Conservation (phyloP, 495 filamentous ascomycete genomes). For the Penicillium robsamsonii region DNA sequence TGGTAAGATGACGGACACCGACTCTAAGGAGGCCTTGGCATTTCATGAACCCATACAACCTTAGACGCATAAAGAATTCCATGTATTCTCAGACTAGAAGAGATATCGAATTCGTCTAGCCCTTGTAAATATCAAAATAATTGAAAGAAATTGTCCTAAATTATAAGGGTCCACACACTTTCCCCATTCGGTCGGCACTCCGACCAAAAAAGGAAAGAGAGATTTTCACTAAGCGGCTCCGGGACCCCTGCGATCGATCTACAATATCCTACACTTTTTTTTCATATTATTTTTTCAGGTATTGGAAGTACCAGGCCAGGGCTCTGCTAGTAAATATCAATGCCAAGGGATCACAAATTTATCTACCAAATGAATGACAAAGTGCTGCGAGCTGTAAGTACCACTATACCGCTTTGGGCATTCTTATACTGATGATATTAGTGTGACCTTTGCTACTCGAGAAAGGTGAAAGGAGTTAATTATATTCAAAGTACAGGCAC, state of each 20-base stretch:
- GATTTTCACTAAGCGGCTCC: neutral
- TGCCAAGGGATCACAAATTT: neutral
- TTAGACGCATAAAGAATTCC: too few species aligned
- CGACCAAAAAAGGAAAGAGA: conserved; percentile 3
- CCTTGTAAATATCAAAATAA: too few species aligned
- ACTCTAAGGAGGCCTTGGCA: too few species aligned
- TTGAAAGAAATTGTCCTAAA: too few species aligned
- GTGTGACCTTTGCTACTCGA: conserved; percentile 30
- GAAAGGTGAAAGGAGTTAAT: conserved; percentile 15
- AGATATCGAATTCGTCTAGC: too few species aligned
- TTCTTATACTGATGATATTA: conserved; percentile 11
- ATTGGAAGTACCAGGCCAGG: neutral
- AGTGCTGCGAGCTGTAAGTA: conserved; percentile 18
- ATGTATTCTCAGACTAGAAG: too few species aligned
- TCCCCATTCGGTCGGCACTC: neutral
- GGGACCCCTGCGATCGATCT: neutral
- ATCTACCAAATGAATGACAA: conserved; percentile 13
- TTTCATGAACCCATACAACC: too few species aligned
- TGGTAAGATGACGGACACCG: too few species aligned
- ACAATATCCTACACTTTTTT: neutral
- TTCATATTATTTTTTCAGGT: neutral
- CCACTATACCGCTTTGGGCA: neutral
- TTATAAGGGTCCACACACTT: neutral
- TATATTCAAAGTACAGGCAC: neutral
- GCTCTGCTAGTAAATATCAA: neutral